phyloP scores from a whole-genome alignment of 1,139 yeast genomes.

The Sugiyamaella neomexicana region DNA sequence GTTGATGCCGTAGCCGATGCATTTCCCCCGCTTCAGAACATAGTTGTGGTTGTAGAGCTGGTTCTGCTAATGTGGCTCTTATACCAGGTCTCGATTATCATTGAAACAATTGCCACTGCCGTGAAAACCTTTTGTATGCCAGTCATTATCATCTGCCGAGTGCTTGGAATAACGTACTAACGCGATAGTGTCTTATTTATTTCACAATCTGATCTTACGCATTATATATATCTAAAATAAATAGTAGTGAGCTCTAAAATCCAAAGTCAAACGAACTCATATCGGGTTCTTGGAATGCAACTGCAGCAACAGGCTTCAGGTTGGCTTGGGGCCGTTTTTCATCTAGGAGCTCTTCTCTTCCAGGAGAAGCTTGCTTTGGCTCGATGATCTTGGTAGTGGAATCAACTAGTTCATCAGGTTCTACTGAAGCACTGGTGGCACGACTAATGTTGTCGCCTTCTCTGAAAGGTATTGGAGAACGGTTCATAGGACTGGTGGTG shows the following conservation, averaged over 20 bases:
- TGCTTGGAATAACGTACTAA: conserved; percentile 26
- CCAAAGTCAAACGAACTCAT: conserved; percentile 77
- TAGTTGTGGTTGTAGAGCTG: conserved; percentile 37
- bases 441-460: conserved; percentile 11
- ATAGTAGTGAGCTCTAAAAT: conserved; percentile 32
- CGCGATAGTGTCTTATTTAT: background rate
- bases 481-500: background rate
- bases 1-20: conserved; percentile 36
- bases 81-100: conserved; percentile 36
- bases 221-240: conserved; percentile 1
- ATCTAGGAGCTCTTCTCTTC: background rate
- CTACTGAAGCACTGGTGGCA: conserved; percentile 2
- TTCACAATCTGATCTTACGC: background rate
- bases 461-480: background rate
- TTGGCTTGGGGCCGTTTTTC: conserved; percentile 11
- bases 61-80: conserved; percentile 37
- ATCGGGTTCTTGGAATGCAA: conserved; percentile 71
- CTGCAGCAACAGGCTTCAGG: conserved; percentile 51
- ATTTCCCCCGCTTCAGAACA: conserved; percentile 32
- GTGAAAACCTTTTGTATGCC: conserved; percentile 37
- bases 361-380: conserved; percentile 2
- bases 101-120: conserved; percentile 36
- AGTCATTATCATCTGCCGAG: conserved; percentile 34
- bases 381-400: conserved; percentile 10
- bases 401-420: conserved; percentile 9